Percentiles rank a stretch among this genome's conserved stretches.
phyloP scores from a whole-genome alignment of 495 filamentous ascomycete genomes.

The Aspergillus leporis region DNA sequence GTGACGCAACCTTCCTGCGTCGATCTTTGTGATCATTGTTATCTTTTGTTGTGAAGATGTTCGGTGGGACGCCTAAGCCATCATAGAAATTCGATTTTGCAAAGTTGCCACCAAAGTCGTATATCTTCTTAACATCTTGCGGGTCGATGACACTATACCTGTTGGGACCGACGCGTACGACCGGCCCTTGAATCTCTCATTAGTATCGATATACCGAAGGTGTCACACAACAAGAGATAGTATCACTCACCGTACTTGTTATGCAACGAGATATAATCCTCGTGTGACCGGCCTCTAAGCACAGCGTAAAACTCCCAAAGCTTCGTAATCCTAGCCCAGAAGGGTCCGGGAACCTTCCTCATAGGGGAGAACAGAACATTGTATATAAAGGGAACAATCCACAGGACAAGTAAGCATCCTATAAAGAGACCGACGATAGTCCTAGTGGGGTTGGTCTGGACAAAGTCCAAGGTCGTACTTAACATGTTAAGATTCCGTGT shows the following conservation, averaged over 20 bases:
- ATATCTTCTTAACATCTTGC: background rate
- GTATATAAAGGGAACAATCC: background rate
- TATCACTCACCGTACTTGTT: background rate
- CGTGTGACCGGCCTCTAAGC: background rate
- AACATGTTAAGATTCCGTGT: background rate
- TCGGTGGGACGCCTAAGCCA: background rate
- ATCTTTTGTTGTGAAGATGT: background rate
- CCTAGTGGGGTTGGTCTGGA: background rate
- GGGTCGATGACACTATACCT: background rate
- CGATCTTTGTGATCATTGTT: constrained; percentile 1
- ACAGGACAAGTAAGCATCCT: background rate
- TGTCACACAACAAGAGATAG: no score
- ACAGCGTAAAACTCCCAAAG: background rate
- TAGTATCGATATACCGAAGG: background rate
- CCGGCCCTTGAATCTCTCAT: background rate
- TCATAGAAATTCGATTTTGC: background rate
- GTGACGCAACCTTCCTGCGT: background rate
- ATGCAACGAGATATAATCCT: background rate
- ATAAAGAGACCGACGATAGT: background rate
- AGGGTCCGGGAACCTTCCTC: background rate
- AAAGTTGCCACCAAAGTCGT: background rate
- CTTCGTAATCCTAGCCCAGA: background rate
- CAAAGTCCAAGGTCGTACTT: background rate
- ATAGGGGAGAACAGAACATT: background rate
- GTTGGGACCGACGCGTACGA: background rate